Evolutionary conservation across 2,329 filamentous ascomycete genomes (phyloP).

Genomic region (Ciborinia camelliae): DNA sequence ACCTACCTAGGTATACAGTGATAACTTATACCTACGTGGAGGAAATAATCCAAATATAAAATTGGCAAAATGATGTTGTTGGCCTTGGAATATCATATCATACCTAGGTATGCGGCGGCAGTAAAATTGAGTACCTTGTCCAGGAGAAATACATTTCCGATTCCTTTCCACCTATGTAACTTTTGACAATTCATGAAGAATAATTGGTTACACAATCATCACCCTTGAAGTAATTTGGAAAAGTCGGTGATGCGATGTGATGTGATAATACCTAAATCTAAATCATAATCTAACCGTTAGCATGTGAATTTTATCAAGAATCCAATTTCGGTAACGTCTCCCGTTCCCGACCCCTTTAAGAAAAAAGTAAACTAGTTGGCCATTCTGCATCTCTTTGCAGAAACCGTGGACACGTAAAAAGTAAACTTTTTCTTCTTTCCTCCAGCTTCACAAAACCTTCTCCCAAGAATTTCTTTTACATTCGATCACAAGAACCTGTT

Average conservation of each 20-base stretch:
- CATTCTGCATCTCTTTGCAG: constrained; percentile 2
- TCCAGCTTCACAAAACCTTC: not conserved
- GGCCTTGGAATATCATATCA: not conserved
- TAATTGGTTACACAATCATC: not conserved
- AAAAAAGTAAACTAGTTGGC: constrained; percentile 9
- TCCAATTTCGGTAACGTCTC: constrained; percentile 19
- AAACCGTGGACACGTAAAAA: constrained; percentile 17
- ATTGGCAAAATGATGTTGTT: not conserved
- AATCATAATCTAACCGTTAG: too few species aligned
- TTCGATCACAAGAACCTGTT: not conserved
- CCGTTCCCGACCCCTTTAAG: constrained; percentile 10
- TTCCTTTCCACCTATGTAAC: not conserved
- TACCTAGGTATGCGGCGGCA: not conserved
- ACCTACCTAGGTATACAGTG: too few species aligned
- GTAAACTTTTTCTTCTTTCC: constrained; percentile 8
- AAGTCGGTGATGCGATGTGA: constrained; percentile 19
- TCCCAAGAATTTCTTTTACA: not conserved
- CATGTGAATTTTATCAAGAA: constrained; percentile 2
- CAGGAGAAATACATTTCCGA: not conserved
- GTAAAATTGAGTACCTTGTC: not conserved
- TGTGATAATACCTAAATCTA: too few species aligned
- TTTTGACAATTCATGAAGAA: not conserved
- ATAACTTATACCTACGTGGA: too few species aligned
- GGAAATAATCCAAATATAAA: not conserved
- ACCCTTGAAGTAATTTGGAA: not conserved